A percentile compares a stretch with the other conserved stretches of the same genome.
These are phyloP conservation scores for Cladosporium sp. DNA, from an alignment of 2,329 filamentous ascomycete species.

Conservation along the genomic window DNA sequence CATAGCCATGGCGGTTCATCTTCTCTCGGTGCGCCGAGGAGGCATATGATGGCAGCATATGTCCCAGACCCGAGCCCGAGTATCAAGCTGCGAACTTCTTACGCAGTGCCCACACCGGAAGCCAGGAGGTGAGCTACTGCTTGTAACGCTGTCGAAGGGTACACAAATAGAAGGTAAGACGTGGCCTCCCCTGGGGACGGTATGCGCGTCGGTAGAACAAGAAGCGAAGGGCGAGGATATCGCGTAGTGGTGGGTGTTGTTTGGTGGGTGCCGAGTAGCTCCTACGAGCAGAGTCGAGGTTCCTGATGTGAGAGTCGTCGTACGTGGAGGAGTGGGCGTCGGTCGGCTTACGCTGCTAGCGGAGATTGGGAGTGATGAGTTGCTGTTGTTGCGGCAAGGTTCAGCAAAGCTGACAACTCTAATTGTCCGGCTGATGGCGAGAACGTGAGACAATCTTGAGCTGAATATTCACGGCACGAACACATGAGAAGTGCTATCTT, in stretches of 20 bases:
- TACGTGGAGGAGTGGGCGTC: neutral
- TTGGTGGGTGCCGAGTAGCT: neutral
- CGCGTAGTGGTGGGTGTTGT: neutral
- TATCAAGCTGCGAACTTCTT: neutral
- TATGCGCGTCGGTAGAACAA: neutral
- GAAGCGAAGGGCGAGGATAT: neutral
- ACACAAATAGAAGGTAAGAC: neutral
- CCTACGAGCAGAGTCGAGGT: neutral
- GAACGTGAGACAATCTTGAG: too few relatives aligned
- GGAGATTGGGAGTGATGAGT: too few relatives aligned
- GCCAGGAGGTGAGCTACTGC: conserved; percentile 8
- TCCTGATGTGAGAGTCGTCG: neutral
- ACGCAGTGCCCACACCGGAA: conserved; percentile 6
- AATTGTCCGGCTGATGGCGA: too few relatives aligned
- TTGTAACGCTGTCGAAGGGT: neutral
- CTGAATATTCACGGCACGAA: too few relatives aligned
- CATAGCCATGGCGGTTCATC: conserved; percentile 82
- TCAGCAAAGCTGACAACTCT: too few relatives aligned
- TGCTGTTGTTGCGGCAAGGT: too few relatives aligned
- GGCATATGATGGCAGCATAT: conserved; percentile 60
- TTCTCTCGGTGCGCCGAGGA: conserved; percentile 55
- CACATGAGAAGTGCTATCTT: too few relatives aligned
- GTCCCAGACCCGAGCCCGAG: conserved; percentile 7
- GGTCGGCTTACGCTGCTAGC: neutral
- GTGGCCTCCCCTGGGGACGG: conserved; percentile 3